phyloP scores from a whole-genome alignment of 2,329 filamentous ascomycete species.

The Penicillium sp. region DNA sequence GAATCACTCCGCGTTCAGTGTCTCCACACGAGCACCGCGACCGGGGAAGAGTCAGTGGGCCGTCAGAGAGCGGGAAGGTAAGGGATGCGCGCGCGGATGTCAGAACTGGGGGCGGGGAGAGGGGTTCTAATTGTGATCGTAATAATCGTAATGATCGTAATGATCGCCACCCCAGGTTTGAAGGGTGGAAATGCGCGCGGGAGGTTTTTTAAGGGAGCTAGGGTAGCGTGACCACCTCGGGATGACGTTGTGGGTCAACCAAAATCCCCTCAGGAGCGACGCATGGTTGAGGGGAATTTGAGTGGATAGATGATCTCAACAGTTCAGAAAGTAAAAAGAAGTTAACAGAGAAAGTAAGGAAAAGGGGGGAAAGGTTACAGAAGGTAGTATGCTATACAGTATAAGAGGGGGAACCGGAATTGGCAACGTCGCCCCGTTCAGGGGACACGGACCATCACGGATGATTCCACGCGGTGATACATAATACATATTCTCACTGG shows the following conservation, averaged over 20 bases:
- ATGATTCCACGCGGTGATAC: neutral
- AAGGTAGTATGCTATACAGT: neutral
- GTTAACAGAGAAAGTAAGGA: neutral
- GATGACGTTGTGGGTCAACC: constrained; percentile 34
- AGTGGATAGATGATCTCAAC: constrained; percentile 4
- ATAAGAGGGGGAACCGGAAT: constrained; percentile 17
- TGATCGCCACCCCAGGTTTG: constrained; percentile 6
- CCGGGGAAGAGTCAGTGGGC: constrained; percentile 1
- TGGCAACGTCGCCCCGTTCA: constrained; percentile 28
- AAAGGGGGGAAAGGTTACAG: constrained; percentile 15
- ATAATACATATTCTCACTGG: neutral
- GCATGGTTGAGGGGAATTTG: constrained; percentile 17
- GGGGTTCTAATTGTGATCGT: neutral
- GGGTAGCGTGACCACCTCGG: constrained; percentile 33
- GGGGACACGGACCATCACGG: constrained; percentile 25
- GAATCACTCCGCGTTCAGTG: constrained; percentile 7
- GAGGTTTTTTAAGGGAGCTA: constrained; percentile 2
- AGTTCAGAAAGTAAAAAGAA: neutral
- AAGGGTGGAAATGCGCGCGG: constrained; percentile 19
- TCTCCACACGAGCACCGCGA: constrained; percentile 6
- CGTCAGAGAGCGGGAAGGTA: neutral
- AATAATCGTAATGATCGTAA: neutral
- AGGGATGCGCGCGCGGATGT: neutral
- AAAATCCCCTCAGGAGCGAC: constrained; percentile 28
- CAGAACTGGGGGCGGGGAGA: neutral